phyloP scores from a whole-genome alignment of 345 rosid species.

The Populus deltoides region DNA sequence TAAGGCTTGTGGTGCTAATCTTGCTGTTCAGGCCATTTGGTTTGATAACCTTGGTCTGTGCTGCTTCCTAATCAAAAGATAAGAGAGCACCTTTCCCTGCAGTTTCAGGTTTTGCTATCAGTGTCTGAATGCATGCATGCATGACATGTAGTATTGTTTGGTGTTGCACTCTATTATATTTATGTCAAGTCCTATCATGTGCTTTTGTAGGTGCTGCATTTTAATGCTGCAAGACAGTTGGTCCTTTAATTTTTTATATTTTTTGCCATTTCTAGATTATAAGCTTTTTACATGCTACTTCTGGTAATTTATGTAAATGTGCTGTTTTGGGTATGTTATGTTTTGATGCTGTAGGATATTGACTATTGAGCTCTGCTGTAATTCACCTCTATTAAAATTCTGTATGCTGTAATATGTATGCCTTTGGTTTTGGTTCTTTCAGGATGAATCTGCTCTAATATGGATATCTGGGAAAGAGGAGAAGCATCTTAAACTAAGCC shows the following conservation, averaged over 20 bases:
- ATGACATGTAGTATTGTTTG: background rate
- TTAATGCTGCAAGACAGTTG: background rate
- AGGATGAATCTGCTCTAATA: conserved; percentile 29
- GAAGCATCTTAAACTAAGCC: conserved; percentile 24
- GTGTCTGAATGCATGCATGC: background rate
- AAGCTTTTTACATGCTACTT: background rate
- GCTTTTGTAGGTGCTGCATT: background rate
- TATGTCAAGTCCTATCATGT: background rate
- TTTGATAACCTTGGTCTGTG: background rate
- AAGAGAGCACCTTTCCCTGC: background rate
- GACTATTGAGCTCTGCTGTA: background rate
- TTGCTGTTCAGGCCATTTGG: background rate
- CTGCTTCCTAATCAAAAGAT: background rate
- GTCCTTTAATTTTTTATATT: background rate
- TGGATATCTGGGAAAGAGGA: conserved; percentile 32
- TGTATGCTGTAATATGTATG: background rate
- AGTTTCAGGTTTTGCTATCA: background rate
- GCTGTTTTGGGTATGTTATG: background rate
- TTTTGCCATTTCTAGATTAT: background rate
- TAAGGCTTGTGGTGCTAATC: background rate
- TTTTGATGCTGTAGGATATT: background rate
- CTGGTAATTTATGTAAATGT: background rate
- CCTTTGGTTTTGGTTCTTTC: conserved; percentile 4
- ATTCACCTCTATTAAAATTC: background rate
- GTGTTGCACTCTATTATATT: background rate